These are phyloP conservation scores for Pseudogymnoascus sp. DNA, from an alignment of 2,329 filamentous ascomycete species.

Conservation along the genomic window DNA sequence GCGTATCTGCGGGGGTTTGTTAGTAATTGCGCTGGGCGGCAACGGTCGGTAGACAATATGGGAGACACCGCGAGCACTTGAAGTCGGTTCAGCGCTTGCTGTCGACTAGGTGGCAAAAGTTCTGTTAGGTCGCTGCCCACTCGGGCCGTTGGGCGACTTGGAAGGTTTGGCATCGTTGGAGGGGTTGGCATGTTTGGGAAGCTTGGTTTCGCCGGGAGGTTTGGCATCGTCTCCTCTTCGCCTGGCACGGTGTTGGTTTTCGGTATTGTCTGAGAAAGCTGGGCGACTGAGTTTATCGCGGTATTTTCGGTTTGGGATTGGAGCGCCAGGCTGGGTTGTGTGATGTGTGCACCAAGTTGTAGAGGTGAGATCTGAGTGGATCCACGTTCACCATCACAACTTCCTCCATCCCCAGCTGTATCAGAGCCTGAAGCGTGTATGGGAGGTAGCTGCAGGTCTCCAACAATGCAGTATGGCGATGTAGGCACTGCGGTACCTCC, in stretches of 20 bases:
- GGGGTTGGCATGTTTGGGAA: neutral
- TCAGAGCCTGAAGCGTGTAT: neutral
- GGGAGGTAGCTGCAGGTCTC: neutral
- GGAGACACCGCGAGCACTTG: neutral
- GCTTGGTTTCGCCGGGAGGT: neutral
- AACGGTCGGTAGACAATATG: neutral
- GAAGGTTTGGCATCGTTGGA: neutral
- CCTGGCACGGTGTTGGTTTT: neutral
- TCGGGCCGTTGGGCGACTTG: neutral
- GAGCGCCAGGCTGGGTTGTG: neutral
- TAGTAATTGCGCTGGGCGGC: neutral
- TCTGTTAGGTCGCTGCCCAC: neutral
- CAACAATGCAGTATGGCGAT: neutral
- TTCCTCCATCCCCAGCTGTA: neutral
- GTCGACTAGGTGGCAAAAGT: neutral
- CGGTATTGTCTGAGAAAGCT: neutral
- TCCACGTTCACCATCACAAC: neutral
- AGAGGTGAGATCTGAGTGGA: neutral
- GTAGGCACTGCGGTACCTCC: neutral
- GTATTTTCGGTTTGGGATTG: neutral
- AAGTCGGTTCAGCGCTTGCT: neutral
- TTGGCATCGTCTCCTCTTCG: neutral
- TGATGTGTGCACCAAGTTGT: neutral
- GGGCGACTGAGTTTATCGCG: neutral
- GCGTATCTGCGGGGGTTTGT: constrained; percentile 16